Evolutionary conservation across 495 filamentous ascomycete genomes (phyloP).

Genomic region (Tricharina praecox): DNA sequence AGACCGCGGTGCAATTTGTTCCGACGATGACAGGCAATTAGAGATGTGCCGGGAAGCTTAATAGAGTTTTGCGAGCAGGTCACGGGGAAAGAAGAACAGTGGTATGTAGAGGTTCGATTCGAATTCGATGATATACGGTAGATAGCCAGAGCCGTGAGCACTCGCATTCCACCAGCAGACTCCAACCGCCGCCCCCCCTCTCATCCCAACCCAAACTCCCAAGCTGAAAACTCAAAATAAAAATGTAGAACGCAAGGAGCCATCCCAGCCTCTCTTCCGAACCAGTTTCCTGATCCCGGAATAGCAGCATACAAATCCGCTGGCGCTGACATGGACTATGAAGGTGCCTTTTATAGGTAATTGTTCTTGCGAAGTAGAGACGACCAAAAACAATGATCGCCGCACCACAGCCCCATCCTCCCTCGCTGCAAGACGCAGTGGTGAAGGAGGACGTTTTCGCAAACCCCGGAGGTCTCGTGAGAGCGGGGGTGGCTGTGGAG

Average conservation of each 20-base stretch:
- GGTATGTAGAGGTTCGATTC: too few species aligned
- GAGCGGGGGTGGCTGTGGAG: neutral
- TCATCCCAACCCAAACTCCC: too few species aligned
- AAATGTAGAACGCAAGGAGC: slow-evolving; percentile 2
- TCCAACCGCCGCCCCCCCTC: too few species aligned
- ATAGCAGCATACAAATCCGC: neutral
- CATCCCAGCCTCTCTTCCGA: slow-evolving; percentile 4
- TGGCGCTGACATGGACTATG: slow-evolving; percentile 5
- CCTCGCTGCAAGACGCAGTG: neutral
- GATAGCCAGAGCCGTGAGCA: too few species aligned
- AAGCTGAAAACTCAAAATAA: neutral
- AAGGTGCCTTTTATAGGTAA: slow-evolving; percentile 1
- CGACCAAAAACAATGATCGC: neutral
- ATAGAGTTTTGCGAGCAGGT: too few species aligned
- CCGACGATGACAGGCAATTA: too few species aligned
- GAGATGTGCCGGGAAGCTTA: too few species aligned
- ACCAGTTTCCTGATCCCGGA: too few species aligned
- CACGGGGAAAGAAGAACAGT: too few species aligned
- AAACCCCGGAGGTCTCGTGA: neutral
- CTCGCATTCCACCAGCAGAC: too few species aligned
- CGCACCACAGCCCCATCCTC: neutral
- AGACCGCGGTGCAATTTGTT: too few species aligned
- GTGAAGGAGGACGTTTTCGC: neutral
- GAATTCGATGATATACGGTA: too few species aligned
- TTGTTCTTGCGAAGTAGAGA: slow-evolving; percentile 1